Evolutionary conservation across 164 flowering plant species (phyloP).

Genomic region (Vitis vinifera): DNA sequence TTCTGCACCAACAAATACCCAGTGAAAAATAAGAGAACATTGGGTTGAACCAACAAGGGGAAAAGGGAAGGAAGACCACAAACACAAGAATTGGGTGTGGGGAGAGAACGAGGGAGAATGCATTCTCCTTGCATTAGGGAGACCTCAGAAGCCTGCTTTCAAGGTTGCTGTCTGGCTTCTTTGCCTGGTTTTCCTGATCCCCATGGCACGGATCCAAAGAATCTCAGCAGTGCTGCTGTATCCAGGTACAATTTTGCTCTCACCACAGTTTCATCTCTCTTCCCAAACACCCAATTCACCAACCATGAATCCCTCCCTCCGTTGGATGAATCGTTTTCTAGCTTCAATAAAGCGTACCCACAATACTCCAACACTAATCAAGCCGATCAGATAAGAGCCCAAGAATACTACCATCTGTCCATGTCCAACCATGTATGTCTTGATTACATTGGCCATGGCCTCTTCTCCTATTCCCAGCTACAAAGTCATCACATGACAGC

Average conservation of each 20-base stretch:
- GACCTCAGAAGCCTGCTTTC: constrained; percentile 38
- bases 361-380: constrained; percentile 48
- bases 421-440: constrained; percentile 44
- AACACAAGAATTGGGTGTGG: too few relatives aligned
- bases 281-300: constrained; percentile 66
- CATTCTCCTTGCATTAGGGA: constrained; percentile 44
- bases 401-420: constrained; percentile 31
- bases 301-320: constrained; percentile 85
- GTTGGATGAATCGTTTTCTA: constrained; percentile 48
- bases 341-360: constrained; percentile 60
- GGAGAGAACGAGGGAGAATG: constrained; percentile 19
- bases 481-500: not conserved
- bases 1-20: too few relatives aligned
- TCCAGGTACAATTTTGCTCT: constrained; percentile 31
- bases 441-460: constrained; percentile 82
- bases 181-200: constrained; percentile 12
- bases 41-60: too few relatives aligned
- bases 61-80: too few relatives aligned
- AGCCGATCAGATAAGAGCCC: constrained; percentile 26
- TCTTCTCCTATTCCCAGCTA: constrained; percentile 67
- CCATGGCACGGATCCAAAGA: too few relatives aligned
- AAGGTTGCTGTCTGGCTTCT: constrained; percentile 42
- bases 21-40: too few relatives aligned
- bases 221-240: too few relatives aligned
- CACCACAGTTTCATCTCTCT: constrained; percentile 51